phyloP scores from a whole-genome alignment of 2,329 filamentous ascomycete species.

The Dactylonectria estremocensis region DNA sequence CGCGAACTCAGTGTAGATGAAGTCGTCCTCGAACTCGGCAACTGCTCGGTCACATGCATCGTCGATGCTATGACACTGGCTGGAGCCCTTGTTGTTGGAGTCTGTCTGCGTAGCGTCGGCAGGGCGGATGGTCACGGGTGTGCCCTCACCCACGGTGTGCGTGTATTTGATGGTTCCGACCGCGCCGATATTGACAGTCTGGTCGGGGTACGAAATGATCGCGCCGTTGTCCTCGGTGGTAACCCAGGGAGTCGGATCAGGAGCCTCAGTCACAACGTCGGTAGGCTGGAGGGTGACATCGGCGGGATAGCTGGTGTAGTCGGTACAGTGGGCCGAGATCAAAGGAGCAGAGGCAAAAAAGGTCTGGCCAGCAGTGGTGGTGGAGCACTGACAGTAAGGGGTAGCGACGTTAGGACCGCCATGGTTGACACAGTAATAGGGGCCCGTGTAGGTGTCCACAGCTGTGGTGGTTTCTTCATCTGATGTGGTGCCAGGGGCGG shows the following conservation, averaged over 20 bases:
- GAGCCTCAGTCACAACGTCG: constrained; percentile 6
- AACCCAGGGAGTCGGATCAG: too few relatives aligned
- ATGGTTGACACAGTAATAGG: constrained; percentile 26
- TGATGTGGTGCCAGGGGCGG: too few relatives aligned
- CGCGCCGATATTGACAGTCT: not conserved
- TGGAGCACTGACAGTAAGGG: constrained; percentile 34
- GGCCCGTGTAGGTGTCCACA: constrained; percentile 18
- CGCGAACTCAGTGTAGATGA: constrained; percentile 28
- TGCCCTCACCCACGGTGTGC: constrained; percentile 24
- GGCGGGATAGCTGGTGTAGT: constrained; percentile 35
- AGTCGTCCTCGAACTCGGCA: constrained; percentile 26
- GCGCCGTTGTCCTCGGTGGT: constrained; percentile 28
- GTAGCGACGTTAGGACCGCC: constrained; percentile 33
- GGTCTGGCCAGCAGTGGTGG: constrained; percentile 24
- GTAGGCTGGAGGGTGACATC: constrained; percentile 16
- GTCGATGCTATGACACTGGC: constrained; percentile 34
- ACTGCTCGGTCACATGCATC: constrained; percentile 35
- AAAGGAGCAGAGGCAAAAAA: constrained; percentile 30
- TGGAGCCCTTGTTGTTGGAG: constrained; percentile 38
- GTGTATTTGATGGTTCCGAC: constrained; percentile 14
- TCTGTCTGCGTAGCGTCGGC: constrained; percentile 13
- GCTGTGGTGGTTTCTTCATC: constrained; percentile 15
- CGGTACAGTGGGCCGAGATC: constrained; percentile 18
- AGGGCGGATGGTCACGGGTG: constrained; percentile 3
- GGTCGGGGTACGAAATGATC: constrained; percentile 29